These are phyloP conservation scores for Ophiostoma sp. DNA, from an alignment of 2,329 filamentous ascomycete genomes.

Conservation along the genomic window DNA sequence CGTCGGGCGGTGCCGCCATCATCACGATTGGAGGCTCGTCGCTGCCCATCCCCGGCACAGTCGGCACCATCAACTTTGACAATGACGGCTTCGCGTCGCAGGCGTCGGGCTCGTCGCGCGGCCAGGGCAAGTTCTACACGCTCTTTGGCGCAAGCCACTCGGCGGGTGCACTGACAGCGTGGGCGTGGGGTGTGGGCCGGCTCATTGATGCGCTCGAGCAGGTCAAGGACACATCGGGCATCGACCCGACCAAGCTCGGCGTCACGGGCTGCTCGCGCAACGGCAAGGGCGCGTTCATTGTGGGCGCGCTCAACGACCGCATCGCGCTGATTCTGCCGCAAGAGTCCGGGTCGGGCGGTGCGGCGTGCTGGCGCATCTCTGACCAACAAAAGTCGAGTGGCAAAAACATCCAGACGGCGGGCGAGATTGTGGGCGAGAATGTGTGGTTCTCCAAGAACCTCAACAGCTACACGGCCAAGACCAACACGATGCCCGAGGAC, in stretches of 20 bases:
- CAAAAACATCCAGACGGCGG: conserved; percentile 55
- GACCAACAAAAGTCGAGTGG: conserved; percentile 42
- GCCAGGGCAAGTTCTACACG: conserved; percentile 44
- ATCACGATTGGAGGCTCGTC: conserved; percentile 53
- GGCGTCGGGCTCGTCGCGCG: conserved; percentile 43
- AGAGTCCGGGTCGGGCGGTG: conserved; percentile 48
- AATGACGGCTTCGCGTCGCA: conserved; percentile 55
- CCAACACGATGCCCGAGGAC: conserved; percentile 48
- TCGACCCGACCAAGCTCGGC: conserved; percentile 47
- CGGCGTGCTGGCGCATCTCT: background rate
- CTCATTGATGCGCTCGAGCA: conserved; percentile 56
- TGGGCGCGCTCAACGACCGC: conserved; percentile 53
- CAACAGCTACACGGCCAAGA: conserved; percentile 46
- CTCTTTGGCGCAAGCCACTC: background rate
- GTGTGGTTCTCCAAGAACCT: conserved; percentile 58
- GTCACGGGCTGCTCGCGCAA: conserved; percentile 61
- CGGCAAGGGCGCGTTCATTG: conserved; percentile 59
- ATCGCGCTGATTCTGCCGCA: conserved; percentile 58
- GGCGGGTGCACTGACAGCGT: conserved; percentile 52
- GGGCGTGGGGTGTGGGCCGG: conserved; percentile 59
- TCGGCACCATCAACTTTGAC: conserved; percentile 55
- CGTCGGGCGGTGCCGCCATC: conserved; percentile 44
- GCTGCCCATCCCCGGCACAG: conserved; percentile 49
- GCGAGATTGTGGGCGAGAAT: conserved; percentile 43
- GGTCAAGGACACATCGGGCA: conserved; percentile 41